Evolutionary conservation across 2,329 filamentous ascomycete species (phyloP).

Genomic region (Kalmusia sp.): DNA sequence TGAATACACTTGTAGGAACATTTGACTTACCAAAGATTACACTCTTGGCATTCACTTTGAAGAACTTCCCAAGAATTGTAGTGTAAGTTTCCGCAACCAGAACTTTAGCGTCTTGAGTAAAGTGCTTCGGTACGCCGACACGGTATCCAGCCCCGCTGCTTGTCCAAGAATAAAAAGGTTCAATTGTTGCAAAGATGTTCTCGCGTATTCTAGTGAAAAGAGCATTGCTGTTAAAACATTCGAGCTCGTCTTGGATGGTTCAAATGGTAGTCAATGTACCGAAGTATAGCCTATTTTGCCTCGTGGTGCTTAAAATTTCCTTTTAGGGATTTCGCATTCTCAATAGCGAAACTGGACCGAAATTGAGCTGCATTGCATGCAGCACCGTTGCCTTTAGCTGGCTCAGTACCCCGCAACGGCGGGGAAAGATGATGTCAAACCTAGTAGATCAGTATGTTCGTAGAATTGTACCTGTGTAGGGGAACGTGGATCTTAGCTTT

Average conservation of each 20-base stretch:
- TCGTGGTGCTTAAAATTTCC: background rate
- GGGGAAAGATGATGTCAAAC: background rate
- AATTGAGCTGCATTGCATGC: too few species aligned
- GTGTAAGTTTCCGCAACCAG: conserved; percentile 66
- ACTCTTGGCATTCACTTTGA: conserved; percentile 69
- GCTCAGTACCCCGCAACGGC: background rate
- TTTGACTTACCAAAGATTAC: conserved; percentile 64
- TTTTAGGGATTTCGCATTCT: background rate
- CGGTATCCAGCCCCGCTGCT: conserved; percentile 62
- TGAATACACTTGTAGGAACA: conserved; percentile 64
- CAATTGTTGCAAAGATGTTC: background rate
- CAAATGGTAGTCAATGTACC: background rate
- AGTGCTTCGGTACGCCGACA: conserved; percentile 62
- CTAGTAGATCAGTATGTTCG: background rate
- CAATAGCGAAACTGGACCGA: too few species aligned
- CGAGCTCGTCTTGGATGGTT: background rate
- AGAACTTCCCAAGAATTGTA: conserved; percentile 65
- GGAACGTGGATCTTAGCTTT: too few species aligned
- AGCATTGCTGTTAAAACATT: background rate
- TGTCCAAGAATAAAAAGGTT: background rate
- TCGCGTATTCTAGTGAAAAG: background rate
- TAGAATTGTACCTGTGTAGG: background rate
- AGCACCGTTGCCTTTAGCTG: too few species aligned
- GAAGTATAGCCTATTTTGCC: background rate
- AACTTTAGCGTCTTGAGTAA: conserved; percentile 63